These are phyloP conservation scores for Phytophthora europaea DNA, from an alignment of 352 stramenopile species.

Conservation along the genomic window DNA sequence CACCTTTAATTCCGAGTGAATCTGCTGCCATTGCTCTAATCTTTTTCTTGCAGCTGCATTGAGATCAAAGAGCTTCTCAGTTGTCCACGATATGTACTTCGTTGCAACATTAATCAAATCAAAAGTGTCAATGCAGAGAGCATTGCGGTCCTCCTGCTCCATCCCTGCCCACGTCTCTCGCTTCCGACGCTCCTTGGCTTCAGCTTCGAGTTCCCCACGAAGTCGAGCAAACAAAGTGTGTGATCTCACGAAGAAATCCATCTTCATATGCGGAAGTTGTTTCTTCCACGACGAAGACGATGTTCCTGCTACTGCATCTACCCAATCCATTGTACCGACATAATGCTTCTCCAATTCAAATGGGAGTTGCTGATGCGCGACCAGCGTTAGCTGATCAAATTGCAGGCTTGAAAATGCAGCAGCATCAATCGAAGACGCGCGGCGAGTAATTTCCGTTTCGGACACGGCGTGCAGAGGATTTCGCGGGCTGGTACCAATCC, in stretches of 20 bases:
- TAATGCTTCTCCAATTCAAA: conserved; percentile 46
- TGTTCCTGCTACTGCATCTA: conserved; percentile 14
- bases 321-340: conserved; percentile 48
- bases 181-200: conserved; percentile 39
- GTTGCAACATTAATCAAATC: conserved; percentile 17
- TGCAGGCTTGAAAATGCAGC: conserved; percentile 52
- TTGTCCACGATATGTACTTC: conserved; percentile 5
- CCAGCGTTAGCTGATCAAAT: conserved; percentile 68
- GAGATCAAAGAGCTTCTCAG: conserved; percentile 18
- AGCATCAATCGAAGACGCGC: conserved; percentile 44
- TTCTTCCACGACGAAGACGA: conserved; percentile 12
- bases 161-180: conserved; percentile 27
- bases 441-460: conserved; percentile 36
- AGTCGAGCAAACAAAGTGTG: conserved; percentile 54
- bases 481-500: conserved; percentile 54
- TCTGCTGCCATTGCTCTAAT: conserved; percentile 22
- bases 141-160: conserved; percentile 40
- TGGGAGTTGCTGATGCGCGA: conserved; percentile 34
- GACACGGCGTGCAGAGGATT: conserved; percentile 53
- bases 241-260: conserved; percentile 52
- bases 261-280: conserved; percentile 40
- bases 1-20: conserved; percentile 27
- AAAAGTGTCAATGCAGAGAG: conserved; percentile 26
- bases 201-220: conserved; percentile 42
- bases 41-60: conserved; percentile 14